A percentile compares a stretch with the other conserved stretches of the same genome.
These are phyloP conservation scores for Dendrobium huoshanense DNA, from an alignment of 106 monocot species.

Conservation along the genomic window DNA sequence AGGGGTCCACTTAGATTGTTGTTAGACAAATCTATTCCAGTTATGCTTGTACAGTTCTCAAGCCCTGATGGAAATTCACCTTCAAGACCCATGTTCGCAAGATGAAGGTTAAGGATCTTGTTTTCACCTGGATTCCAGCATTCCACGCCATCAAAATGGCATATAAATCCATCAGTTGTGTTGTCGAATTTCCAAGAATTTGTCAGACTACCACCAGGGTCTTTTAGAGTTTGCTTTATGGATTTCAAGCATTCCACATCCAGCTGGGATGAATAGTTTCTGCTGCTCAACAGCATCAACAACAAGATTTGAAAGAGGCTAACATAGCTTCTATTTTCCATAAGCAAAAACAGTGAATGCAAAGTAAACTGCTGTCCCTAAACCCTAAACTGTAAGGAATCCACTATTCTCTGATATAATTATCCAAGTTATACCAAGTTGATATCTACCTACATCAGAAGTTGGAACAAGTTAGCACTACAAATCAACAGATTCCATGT, in stretches of 20 bases:
- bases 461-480: too few species aligned
- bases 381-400: not conserved
- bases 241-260: conserved; percentile 61
- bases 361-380: not conserved
- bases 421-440: too few species aligned
- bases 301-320: conserved; percentile 24
- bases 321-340: conserved; percentile 8
- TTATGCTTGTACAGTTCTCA: conserved; percentile 67
- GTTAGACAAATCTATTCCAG: conserved; percentile 65
- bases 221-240: conserved; percentile 45
- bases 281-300: conserved; percentile 21
- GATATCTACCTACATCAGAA: too few species aligned
- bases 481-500: too few species aligned
- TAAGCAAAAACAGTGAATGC: not conserved
- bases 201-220: conserved; percentile 39
- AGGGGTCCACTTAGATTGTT: conserved; percentile 49
- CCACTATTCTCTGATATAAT: not conserved
- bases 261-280: conserved; percentile 32
- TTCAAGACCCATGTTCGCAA: conserved; percentile 63
- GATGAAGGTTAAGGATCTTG: conserved; percentile 53
- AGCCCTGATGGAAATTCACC: conserved; percentile 69
- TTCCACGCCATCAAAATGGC: conserved; percentile 74
- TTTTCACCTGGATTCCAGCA: conserved; percentile 93
- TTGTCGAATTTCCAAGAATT: conserved; percentile 59
- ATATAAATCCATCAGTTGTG: conserved; percentile 49